phyloP scores from a whole-genome alignment of 345 rosid genomes.

The Salix koriyanagi region DNA sequence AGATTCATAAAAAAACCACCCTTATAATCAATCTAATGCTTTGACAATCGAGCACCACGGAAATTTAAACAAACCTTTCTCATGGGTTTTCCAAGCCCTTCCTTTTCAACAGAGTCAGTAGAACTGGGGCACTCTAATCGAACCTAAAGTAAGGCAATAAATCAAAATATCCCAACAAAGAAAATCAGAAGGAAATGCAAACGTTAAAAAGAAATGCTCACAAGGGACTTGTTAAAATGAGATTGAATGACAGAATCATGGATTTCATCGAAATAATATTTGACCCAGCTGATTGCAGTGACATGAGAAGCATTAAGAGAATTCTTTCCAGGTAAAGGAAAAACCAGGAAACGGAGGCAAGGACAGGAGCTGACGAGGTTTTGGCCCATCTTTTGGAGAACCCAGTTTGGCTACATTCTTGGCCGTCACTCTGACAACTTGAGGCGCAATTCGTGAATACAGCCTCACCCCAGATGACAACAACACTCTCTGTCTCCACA shows the following conservation, averaged over 20 bases:
- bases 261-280: conserved; percentile 68
- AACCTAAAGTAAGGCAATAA: conserved; percentile 35
- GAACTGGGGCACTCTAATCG: conserved; percentile 40
- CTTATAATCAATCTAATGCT: not conserved
- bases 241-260: conserved; percentile 52
- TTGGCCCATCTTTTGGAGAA: conserved; percentile 50
- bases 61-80: conserved; percentile 42
- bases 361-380: conserved; percentile 82
- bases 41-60: too few relatives aligned
- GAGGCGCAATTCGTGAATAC: conserved; percentile 52
- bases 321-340: conserved; percentile 50
- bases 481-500: too few relatives aligned
- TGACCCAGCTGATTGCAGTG: conserved; percentile 83
- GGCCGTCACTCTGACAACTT: conserved; percentile 47
- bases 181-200: not conserved
- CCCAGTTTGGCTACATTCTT: conserved; percentile 61
- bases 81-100: conserved; percentile 34
- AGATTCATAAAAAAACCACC: too few relatives aligned
- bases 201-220: conserved; percentile 22
- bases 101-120: conserved; percentile 19
- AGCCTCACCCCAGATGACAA: conserved; percentile 14
- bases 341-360: conserved; percentile 73
- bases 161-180: not conserved
- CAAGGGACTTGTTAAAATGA: conserved; percentile 87
- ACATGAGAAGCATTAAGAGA: conserved; percentile 27